Evolutionary conservation across 2,329 filamentous ascomycete genomes (phyloP), one percentile per base, ranked within the genome.

Genomic region (Coniosporium tulheliwenetii): DNA sequence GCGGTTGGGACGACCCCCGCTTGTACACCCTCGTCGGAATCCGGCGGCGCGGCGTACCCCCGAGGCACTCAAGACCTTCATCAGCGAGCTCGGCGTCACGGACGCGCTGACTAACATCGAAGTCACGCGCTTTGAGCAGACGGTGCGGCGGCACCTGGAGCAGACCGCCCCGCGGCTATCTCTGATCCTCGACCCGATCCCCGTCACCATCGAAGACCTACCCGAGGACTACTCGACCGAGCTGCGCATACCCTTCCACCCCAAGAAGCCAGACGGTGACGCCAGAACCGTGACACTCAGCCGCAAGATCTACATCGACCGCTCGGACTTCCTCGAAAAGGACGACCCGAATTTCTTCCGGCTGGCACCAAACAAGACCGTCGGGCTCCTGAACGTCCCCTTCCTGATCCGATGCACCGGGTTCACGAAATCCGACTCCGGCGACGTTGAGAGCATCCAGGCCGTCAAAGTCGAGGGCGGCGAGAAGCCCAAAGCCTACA

Each of bases 11-110:
- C 50, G 89, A 95, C 52, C 89, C 89, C 9, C 75, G 89, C 30
- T 69, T 96, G 5, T 94, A 85, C 63, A 94, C 87, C 1, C 67
- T 95, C 13, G 85, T 89, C 44, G 85, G 76, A 1, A 74, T 95
- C 39, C 79, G 84, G 41, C 75, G 89, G 39, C 76, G 87, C 43
- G 89, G 89, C 55, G 75, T 95, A 0, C 89, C 89, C 1, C 85
- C 89, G 84, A 83, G 16, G 87, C 86, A 1, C 82, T 95, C 44
- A 74, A 94, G 43, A 80, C 84, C 41, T 96, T 95, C 52, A 78
- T 95, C 44, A 85, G 85, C 49, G 86, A 94, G 60, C 76, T 95
- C 14, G 89, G 87, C 30, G 86, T 95, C 33, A 93, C 87, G 0
- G 93, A 86, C 31, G 73, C 79, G 33, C 75, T 76, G 40, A 82